These are phyloP conservation scores for Hepatocystis sp. DNA, from an alignment of 169 alveolate genomes.

Conservation along the genomic window DNA sequence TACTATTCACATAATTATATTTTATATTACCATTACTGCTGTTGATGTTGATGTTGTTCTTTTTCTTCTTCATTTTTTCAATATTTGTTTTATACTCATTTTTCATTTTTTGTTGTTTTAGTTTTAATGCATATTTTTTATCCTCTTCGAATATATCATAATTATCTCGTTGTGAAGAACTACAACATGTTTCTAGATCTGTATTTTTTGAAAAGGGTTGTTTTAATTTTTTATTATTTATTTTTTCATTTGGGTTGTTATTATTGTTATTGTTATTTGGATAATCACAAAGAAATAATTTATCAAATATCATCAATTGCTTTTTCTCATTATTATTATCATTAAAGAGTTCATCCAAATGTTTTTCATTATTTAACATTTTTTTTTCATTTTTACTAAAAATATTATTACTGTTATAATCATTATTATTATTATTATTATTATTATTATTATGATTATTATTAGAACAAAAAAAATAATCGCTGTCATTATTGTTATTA, in stretches of 20 bases:
- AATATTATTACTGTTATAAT: no score
- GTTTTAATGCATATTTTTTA: slow-evolving; percentile 13
- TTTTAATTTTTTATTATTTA: slow-evolving; percentile 11
- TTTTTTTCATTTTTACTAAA: no score
- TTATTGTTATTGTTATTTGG: no score
- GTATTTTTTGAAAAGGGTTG: slow-evolving; percentile 18
- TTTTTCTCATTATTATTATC: no score
- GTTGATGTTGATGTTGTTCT: neutral
- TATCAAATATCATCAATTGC: no score
- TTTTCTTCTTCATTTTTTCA: no score
- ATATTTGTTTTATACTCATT: no score
- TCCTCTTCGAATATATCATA: slow-evolving; percentile 63
- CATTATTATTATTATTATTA: neutral
- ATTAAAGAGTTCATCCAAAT: no score
- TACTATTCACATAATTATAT: neutral
- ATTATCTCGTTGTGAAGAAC: slow-evolving; percentile 44
- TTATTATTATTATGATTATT: slow-evolving; percentile 2
- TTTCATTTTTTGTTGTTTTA: slow-evolving; percentile 22
- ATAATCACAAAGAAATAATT: slow-evolving; percentile 2
- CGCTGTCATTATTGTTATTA: neutral
- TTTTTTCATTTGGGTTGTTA: no score
- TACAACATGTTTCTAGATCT: slow-evolving; percentile 67
- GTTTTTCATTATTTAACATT: no score
- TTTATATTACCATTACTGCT: neutral
- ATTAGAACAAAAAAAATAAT: neutral